These are phyloP conservation scores for Quercus alba DNA, from an alignment of 306 rosid species.

Conservation along the genomic window DNA sequence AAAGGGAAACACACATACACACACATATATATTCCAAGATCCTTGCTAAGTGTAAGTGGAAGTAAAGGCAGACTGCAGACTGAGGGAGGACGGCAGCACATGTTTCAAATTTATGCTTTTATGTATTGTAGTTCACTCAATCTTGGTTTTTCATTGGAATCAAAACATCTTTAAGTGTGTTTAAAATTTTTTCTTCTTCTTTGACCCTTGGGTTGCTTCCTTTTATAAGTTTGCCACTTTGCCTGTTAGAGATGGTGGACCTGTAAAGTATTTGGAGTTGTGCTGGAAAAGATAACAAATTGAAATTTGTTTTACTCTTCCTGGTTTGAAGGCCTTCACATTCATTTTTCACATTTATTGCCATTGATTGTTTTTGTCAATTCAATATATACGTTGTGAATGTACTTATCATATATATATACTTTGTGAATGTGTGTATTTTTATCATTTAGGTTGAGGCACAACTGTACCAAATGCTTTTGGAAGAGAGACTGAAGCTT, in stretches of 20 bases:
- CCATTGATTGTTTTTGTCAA: conserved; percentile 11
- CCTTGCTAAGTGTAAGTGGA: too few species aligned
- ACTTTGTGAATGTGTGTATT: conserved; percentile 6
- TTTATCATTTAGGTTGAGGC: conserved; percentile 53
- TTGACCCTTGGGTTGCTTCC: not conserved
- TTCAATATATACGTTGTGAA: not conserved
- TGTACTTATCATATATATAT: not conserved
- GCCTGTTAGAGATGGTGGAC: not conserved
- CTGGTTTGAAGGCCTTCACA: not conserved
- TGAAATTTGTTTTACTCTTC: not conserved
- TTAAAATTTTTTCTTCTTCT: not conserved
- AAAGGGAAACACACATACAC: too few species aligned
- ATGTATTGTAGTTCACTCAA: not conserved
- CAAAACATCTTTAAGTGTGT: not conserved
- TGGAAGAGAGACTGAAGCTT: conserved; percentile 83
- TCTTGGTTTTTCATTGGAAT: not conserved
- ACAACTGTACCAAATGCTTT: conserved; percentile 62
- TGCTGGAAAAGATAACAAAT: not conserved
- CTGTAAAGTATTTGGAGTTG: not conserved
- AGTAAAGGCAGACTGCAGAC: too few species aligned
- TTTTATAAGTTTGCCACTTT: not conserved
- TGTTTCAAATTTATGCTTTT: not conserved
- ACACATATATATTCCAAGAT: too few species aligned
- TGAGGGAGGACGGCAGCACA: not conserved
- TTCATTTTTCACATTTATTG: conserved; percentile 7